Conservation (phyloP, 1,139 yeast species). For the Debaryomyces coudertii region DNA sequence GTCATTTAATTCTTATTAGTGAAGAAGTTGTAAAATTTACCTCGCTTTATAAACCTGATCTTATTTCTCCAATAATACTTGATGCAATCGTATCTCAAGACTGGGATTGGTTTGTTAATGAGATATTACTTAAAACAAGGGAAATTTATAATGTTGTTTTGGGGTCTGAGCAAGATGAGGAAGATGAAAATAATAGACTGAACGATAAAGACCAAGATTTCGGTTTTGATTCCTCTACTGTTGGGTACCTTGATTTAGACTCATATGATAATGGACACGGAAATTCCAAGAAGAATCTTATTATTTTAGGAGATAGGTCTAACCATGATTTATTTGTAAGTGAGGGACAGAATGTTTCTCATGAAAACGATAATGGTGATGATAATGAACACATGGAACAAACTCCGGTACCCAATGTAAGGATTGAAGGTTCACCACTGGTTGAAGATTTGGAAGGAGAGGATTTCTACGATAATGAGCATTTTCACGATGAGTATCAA, state of each 20-base stretch:
- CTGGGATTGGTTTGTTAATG: conserved; percentile 53
- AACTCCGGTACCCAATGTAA: conserved; percentile 26
- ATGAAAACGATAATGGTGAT: conserved; percentile 19
- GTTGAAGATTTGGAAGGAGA: conserved; percentile 21
- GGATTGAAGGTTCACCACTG: conserved; percentile 32
- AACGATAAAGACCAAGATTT: conserved; percentile 17
- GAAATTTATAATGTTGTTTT: conserved; percentile 51
- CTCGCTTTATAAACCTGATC: conserved; percentile 51
- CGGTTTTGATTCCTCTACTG: conserved; percentile 39
- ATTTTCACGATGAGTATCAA: conserved; percentile 21
- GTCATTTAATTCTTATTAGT: conserved; percentile 49
- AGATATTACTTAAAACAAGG: conserved; percentile 45
- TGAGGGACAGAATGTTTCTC: conserved; percentile 17
- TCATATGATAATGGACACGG: conserved; percentile 25
- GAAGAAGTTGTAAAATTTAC: conserved; percentile 55
- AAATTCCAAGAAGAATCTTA: conserved; percentile 22
- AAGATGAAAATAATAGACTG: conserved; percentile 18
- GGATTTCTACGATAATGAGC: conserved; percentile 31
- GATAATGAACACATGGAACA: conserved; percentile 21
- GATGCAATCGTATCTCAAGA: conserved; percentile 38
- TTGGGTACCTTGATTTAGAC: conserved; percentile 42
- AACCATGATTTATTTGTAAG: conserved; percentile 40
- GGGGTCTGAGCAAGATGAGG: conserved; percentile 40
- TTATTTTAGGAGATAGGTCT: conserved; percentile 39
- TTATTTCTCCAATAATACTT: conserved; percentile 48